Conservation (phyloP, 352 stramenopile species). For the Pythium brachiatum region DNA sequence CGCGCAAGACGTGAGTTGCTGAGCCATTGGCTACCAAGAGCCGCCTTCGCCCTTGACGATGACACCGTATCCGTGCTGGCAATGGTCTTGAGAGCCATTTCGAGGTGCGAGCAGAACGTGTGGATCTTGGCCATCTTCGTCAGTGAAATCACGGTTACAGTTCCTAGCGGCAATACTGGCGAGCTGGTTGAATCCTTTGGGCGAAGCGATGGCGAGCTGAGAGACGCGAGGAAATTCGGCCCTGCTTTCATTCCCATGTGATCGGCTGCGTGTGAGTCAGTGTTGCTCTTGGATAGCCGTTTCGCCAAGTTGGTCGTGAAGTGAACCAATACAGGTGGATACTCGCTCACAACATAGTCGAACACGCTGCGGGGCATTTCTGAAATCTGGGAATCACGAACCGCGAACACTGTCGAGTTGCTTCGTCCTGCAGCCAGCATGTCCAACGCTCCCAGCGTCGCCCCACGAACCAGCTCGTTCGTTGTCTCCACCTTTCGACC, state of each 20-base stretch:
- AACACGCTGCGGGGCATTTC: conserved; percentile 86
- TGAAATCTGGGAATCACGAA: conserved; percentile 85
- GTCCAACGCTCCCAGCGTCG: conserved; percentile 77
- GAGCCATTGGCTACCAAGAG: conserved; percentile 70
- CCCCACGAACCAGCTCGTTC: conserved; percentile 75
- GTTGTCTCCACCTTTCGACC: conserved; percentile 72
- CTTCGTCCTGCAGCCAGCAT: conserved; percentile 73
- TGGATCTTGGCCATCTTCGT: conserved; percentile 74
- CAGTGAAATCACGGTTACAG: conserved; percentile 72
- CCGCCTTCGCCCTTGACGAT: conserved; percentile 58
- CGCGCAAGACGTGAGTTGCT: conserved; percentile 59
- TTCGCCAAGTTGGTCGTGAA: conserved; percentile 78
- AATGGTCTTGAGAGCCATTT: conserved; percentile 60
- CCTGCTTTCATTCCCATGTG: conserved; percentile 33
- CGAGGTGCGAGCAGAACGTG: conserved; percentile 71
- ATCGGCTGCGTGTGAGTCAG: conserved; percentile 35
- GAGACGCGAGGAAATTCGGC: conserved; percentile 54
- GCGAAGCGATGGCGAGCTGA: conserved; percentile 34
- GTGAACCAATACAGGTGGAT: conserved; percentile 68
- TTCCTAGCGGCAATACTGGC: conserved; percentile 52
- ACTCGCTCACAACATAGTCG: conserved; percentile 72
- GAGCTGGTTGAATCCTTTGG: conserved; percentile 24
- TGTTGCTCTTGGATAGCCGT: conserved; percentile 46
- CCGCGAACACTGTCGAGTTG: conserved; percentile 82
- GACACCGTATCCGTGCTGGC: conserved; percentile 68